Evolutionary conservation across 345 rosid species (phyloP), one percentile per base, ranked within the genome.

Genomic region (Salix suchowensis): DNA sequence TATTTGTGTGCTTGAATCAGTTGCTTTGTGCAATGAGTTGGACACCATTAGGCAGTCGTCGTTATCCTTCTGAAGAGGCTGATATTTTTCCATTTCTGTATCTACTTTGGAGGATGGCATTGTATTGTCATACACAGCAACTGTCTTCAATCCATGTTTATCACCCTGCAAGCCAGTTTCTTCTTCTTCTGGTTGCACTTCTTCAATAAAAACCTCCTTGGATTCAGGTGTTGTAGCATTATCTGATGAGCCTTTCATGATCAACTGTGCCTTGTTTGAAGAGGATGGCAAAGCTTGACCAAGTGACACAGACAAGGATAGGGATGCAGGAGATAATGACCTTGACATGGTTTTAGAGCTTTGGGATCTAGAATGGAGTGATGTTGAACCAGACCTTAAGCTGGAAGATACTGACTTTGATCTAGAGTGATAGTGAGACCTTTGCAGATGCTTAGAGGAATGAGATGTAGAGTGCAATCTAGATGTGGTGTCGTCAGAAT

Each of bases 221-320:
- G 82, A 74, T 77, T 78, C 79, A 24, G 67, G 52, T 70, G 72
- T 52, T 26, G 62, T 64, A 69, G 71, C 78, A 65, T 69, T 67
- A 67, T 64, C 83, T 74, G 70, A 26, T 61, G 71, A 61, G 12
- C 64, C 74, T 46, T 69, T 60, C 68, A 60, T 58, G 77, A 68
- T 77, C 66, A 70, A 8, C 68, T 60, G 80, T 69, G 32, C 78
- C 74, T 80, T 82, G 24, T 76, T 74, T 72, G 81, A 79, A 28
- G 79, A 76, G 52, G 84, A 78, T 11, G 75, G 82, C 73, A 73
- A 72, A 71, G 81, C 69, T 34, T 4, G 70, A 58, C 73, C 75
- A 75, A n/a, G 50, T 50, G 85, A 78, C 52, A 60, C 79, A 62
- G 81, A 80, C 65, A 78, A 74, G 37, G 86, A 74, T 71, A 78